Percentiles rank a stretch among this genome's conserved stretches.
Evolutionary conservation across 805 yeast species (phyloP).

Genomic region (Hermanozyma aechmeae): DNA sequence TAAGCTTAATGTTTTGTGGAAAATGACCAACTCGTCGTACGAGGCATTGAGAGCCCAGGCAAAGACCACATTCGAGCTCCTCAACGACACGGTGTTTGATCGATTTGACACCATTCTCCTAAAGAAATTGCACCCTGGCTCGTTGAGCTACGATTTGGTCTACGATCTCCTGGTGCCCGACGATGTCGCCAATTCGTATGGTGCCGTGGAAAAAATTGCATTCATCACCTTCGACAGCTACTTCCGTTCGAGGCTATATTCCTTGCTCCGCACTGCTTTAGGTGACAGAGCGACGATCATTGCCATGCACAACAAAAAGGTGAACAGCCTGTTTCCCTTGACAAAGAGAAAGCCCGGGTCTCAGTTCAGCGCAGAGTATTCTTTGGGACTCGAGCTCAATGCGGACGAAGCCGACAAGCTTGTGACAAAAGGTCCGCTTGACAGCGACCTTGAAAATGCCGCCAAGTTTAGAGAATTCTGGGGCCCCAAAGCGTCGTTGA

Average conservation of each 20-base stretch:
- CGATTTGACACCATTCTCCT: slow-evolving; percentile 74
- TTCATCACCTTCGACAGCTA: slow-evolving; percentile 63
- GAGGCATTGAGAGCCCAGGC: slow-evolving; percentile 57
- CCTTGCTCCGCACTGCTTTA: slow-evolving; percentile 47
- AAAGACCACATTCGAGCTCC: slow-evolving; percentile 50
- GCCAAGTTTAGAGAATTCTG: slow-evolving; percentile 72
- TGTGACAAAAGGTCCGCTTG: slow-evolving; percentile 81
- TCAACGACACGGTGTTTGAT: slow-evolving; percentile 76
- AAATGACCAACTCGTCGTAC: slow-evolving; percentile 65
- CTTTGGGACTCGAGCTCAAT: slow-evolving; percentile 60
- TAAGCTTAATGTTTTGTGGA: slow-evolving; percentile 74
- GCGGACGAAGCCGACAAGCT: slow-evolving; percentile 68
- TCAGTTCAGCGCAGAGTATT: slow-evolving; percentile 19
- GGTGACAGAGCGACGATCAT: slow-evolving; percentile 39
- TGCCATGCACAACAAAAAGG: slow-evolving; percentile 19
- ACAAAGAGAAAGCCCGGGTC: slow-evolving; percentile 46
- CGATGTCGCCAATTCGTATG: slow-evolving; percentile 38
- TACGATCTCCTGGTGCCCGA: slow-evolving; percentile 43
- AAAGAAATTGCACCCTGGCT: slow-evolving; percentile 41
- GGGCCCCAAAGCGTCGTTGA: slow-evolving; percentile 78
- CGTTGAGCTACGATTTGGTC: slow-evolving; percentile 58
- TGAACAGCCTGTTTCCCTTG: slow-evolving; percentile 24
- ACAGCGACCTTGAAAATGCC: slow-evolving; percentile 42
- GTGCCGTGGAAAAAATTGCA: slow-evolving; percentile 63
- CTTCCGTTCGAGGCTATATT: slow-evolving; percentile 50